Base-by-base conservation (phyloP, 2,329 filamentous ascomycete species). In the Calonectria montana region DNA sequence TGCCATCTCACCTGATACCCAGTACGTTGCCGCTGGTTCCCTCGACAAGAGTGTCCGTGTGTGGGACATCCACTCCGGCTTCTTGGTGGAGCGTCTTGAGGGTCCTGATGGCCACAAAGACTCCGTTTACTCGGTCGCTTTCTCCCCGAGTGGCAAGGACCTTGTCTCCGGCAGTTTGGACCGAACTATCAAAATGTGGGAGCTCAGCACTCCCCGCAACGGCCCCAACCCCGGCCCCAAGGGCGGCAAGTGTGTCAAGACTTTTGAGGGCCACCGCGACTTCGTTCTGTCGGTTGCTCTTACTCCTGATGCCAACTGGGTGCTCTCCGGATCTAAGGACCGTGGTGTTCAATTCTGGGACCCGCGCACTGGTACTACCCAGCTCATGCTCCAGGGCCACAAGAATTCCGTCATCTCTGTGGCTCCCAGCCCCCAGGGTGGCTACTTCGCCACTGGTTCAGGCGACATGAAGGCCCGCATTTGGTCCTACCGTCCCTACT, bases 161-260 rank as follows among this genome's bases (percentile, higher is more conserved):
- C 92, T 99, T 47, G 96, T 98, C 81, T 97, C 94, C 79, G 97
- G 97, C 74, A 97, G 94, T 88, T 87, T 98, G 78, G 97, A 99
- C 83, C 97, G 97, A 88, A 98, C 96, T 0, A 98, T 98, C 88
- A 98, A 98, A 88, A 97, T 98, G 93, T 99, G 97, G 96, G 96
- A 98, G 87, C 89, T 99, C 63, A 92, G 90, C 67, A 90, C 93
- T 25, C 91, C 93, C 53, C 90, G 94, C 77, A 90, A 92, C 79
- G 89, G 92, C 71, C 88, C 91, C 57, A 91, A 90, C 80, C 88
- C 90, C 53, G 91, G 89, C 37, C 89, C 92, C 10, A 97, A 97
- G 87, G 93, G 94, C 41, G 96, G 97, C 78, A 95, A 97, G 83
- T 98, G 97, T 82, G 92, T 98, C 79, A 95, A 96, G 87, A 98